A percentile compares a stretch with the other conserved stretches of the same genome.
Evolutionary conservation across 1,284 basidiomycete species (phyloP).

Genomic region (Puccinia coronata): DNA sequence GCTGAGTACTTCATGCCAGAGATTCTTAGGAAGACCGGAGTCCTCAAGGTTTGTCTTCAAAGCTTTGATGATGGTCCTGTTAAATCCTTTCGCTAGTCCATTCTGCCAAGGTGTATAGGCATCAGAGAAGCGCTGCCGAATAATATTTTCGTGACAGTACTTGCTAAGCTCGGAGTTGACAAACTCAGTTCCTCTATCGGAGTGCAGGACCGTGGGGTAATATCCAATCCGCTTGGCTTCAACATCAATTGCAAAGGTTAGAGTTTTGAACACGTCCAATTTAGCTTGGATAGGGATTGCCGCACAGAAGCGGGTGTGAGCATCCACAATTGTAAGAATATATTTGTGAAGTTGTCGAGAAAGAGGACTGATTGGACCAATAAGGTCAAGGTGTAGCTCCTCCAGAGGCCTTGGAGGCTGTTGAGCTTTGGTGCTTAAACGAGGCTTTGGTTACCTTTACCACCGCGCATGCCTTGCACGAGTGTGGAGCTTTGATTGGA

Average conservation of each 20-base stretch:
- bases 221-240: slow-evolving; percentile 5
- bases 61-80: too few species aligned
- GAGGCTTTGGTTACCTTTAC: too few species aligned
- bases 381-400: too few species aligned
- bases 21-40: too few species aligned
- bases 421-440: too few species aligned
- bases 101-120: too few species aligned
- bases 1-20: too few species aligned
- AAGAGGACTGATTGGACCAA: neutral
- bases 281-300: neutral
- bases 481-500: neutral
- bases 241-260: neutral
- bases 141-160: neutral
- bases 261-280: neutral
- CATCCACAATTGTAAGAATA: slow-evolving; percentile 7
- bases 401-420: too few species aligned
- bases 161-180: neutral
- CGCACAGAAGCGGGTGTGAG: neutral
- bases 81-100: too few species aligned
- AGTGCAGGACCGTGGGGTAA: neutral
- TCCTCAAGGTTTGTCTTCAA: too few species aligned
- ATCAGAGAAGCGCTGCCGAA: neutral
- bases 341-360: neutral
- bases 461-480: neutral
- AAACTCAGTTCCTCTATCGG: neutral